phyloP scores from a whole-genome alignment of 371 early-diverging fungal genomes.

The Mortierella sp. region DNA sequence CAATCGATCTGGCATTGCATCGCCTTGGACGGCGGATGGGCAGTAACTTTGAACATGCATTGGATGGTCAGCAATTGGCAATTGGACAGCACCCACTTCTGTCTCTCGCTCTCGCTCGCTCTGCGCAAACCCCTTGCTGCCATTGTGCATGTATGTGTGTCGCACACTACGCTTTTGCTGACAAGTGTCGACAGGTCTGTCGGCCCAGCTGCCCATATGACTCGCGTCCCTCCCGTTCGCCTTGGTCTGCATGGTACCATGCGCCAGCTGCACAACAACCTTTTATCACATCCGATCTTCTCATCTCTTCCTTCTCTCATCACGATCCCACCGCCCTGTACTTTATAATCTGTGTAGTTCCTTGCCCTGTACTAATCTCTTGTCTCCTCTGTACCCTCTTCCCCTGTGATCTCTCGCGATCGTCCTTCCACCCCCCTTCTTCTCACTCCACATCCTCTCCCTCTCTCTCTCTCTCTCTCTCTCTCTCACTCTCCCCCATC shows the following conservation, averaged over 20 bases:
- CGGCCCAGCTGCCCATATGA: too few species aligned
- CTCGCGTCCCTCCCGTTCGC: too few species aligned
- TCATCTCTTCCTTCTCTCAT: conserved; percentile 2
- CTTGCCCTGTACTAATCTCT: not conserved
- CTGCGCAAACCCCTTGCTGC: too few species aligned
- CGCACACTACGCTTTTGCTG: too few species aligned
- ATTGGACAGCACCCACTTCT: not conserved
- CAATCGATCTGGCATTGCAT: too few species aligned
- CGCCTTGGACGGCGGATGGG: too few species aligned
- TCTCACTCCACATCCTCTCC: not conserved
- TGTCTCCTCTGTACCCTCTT: not conserved
- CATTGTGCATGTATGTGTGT: too few species aligned
- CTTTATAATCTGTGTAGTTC: too few species aligned
- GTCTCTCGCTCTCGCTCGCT: not conserved
- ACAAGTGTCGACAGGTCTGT: too few species aligned
- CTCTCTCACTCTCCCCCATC: not conserved
- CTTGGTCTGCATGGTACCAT: conserved; percentile 4
- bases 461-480: not conserved
- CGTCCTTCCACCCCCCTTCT: not conserved
- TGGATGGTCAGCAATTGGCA: not conserved
- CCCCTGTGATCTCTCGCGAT: not conserved
- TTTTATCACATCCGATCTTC: not conserved
- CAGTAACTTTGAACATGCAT: too few species aligned
- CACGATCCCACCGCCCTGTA: not conserved
- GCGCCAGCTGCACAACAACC: too few species aligned